phyloP scores from a whole-genome alignment of 148 eudicot genomes.

The Heliosperma pusillum region DNA sequence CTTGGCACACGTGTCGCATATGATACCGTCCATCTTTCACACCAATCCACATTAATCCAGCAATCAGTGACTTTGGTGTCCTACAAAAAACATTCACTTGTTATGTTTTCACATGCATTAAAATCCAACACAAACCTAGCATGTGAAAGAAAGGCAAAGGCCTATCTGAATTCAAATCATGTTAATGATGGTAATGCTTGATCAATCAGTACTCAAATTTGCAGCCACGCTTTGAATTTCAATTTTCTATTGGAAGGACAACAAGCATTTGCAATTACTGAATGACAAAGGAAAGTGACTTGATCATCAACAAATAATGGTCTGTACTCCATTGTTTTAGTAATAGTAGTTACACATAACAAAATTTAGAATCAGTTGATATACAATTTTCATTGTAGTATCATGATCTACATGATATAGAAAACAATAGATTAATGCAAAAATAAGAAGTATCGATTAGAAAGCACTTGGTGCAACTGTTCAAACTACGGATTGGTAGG shows the following conservation, averaged over 20 bases:
- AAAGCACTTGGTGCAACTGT: neutral
- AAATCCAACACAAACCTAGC: neutral
- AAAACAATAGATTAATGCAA: too few relatives aligned
- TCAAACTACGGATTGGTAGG: neutral
- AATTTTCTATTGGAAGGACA: neutral
- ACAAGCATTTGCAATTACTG: neutral
- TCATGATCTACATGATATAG: too few relatives aligned
- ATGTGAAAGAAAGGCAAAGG: slow-evolving; percentile 1
- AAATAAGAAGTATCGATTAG: too few relatives aligned
- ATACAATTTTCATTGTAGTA: too few relatives aligned
- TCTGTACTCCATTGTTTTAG: neutral
- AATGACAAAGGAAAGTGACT: neutral
- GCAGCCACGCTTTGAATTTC: neutral
- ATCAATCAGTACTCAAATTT: neutral
- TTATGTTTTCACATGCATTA: neutral
- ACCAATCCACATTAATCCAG: slow-evolving; percentile 94
- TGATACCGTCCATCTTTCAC: slow-evolving; percentile 73
- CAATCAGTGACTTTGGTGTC: slow-evolving; percentile 76
- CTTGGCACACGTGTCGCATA: slow-evolving; percentile 85
- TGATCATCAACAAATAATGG: neutral
- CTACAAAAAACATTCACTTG: slow-evolving; percentile 38
- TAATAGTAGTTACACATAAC: neutral
- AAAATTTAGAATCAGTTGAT: too few relatives aligned
- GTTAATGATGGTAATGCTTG: neutral
- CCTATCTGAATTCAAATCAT: neutral